Percentiles rank a stretch among this genome's conserved stretches.
Evolutionary conservation across 225 moss, liverwort and hornwort genomes (phyloP).

Genomic region (Sphagnum contortum): DNA sequence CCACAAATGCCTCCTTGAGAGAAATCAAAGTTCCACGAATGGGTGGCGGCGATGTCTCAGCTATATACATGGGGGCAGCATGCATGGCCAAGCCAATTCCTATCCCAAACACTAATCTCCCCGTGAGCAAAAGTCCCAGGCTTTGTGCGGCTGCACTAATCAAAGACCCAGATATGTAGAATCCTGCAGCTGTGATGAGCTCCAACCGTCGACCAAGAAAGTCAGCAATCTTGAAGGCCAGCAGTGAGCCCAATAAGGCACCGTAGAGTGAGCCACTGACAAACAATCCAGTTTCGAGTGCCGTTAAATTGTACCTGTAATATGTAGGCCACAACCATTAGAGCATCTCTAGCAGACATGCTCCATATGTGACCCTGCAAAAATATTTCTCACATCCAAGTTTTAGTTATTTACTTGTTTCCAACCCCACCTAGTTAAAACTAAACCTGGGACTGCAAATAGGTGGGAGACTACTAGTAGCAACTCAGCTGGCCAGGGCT

Average conservation of each 20-base stretch:
- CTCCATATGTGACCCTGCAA: too few species aligned
- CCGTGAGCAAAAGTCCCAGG: conserved; percentile 34
- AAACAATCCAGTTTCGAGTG: conserved; percentile 69
- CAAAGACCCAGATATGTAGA: conserved; percentile 43
- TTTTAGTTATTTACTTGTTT: too few species aligned
- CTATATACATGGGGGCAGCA: conserved; percentile 89
- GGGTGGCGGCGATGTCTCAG: conserved; percentile 66
- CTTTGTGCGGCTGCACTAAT: conserved; percentile 45
- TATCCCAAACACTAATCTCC: conserved; percentile 58
- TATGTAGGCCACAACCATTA: too few species aligned
- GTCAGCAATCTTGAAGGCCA: conserved; percentile 80
- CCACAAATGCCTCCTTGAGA: conserved; percentile 70
- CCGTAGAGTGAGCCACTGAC: conserved; percentile 95
- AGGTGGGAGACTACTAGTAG: too few species aligned
- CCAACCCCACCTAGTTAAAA: too few species aligned
- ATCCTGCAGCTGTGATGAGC: conserved; percentile 52
- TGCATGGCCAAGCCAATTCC: conserved; percentile 92
- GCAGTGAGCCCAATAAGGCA: conserved; percentile 61
- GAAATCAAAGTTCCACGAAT: conserved; percentile 78
- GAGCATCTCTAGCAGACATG: too few species aligned
- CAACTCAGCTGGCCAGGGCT: too few species aligned
- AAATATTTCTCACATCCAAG: too few species aligned
- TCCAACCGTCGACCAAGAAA: conserved; percentile 63
- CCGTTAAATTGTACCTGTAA: conserved; percentile 22
- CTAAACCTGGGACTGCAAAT: too few species aligned